Percentiles rank a stretch among this genome's conserved stretches.
phyloP scores from a whole-genome alignment of 441 rosid genomes.

The Gossypium schwendimanii region DNA sequence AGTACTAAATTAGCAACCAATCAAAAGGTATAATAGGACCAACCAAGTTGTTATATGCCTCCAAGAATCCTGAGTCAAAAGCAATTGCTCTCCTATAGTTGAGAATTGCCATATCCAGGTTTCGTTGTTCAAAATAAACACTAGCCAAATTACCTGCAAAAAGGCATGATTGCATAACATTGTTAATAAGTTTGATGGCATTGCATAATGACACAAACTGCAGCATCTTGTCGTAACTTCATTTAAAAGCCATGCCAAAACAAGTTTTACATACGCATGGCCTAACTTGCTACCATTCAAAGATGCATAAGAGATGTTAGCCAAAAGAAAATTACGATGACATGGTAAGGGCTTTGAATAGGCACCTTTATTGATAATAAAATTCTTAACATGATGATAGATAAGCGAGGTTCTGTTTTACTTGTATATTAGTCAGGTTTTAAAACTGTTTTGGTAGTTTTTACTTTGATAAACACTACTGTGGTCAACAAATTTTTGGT shows the following conservation, averaged over 20 bases:
- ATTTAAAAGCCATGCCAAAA: background rate
- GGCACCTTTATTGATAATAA: background rate
- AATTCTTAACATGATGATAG: background rate
- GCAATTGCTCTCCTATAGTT: slow-evolving; percentile 82
- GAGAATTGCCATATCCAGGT: slow-evolving; percentile 75
- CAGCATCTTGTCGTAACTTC: background rate
- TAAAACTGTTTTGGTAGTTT: background rate
- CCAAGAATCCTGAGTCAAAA: slow-evolving; percentile 78
- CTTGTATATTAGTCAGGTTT: background rate
- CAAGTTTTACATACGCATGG: background rate
- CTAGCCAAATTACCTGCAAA: slow-evolving; percentile 82
- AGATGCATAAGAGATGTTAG: background rate
- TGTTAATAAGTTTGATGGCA: background rate
- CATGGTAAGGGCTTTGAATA: background rate
- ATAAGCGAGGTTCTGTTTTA: background rate
- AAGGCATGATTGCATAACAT: background rate
- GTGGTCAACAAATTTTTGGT: background rate
- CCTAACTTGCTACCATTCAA: background rate
- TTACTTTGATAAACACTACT: background rate
- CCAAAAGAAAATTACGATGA: background rate
- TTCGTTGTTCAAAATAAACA: slow-evolving; percentile 78
- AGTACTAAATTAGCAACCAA: background rate
- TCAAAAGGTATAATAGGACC: slow-evolving; percentile 12
- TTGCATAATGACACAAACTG: background rate
- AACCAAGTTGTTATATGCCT: slow-evolving; percentile 97